Evolutionary conservation across 2,329 filamentous ascomycete species (phyloP), one percentile per base, ranked within the genome.

Genomic region (Daldinia sp.): DNA sequence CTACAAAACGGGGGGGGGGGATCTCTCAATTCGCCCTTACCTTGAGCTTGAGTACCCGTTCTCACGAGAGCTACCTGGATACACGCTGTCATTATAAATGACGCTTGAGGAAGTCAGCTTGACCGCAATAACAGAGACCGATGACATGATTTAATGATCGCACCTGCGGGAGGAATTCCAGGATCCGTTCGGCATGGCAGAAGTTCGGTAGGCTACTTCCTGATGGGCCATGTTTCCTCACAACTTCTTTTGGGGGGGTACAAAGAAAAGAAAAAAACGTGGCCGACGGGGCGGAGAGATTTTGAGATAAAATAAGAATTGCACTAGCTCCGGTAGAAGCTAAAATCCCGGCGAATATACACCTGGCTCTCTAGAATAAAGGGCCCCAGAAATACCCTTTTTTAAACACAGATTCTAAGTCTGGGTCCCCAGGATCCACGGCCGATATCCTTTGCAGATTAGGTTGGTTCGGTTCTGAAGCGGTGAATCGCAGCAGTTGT

Each of bases 81-180:
- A 72, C 39, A 70, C 53, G 47, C 58, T 66, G 64, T 75, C 73
- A 71, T 72, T 68, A 67, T 71, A 75, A 29, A 70, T 69, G 66
- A 72, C 63, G 63, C 73, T 75, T 70, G 63, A 57, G 64, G 56
- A 68, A 67, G 71, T 76, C 65, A 75, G 74, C 63, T 64, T 52
- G 53, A 63, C 66, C 62, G 61, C 61, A 69, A 66, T 47, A 58
- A 52, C 47, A 61, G 47, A 54, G 51, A 59, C 64, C 63, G 53
- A 62, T 58, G 61, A 64, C 59, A 60, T 67, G 61, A 54, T 68
- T 64, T 61, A 66, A 69, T 70, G 61, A 73, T 76, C 82, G 80
- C 80, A 86, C 83, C 82, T 86, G 77, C 80, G 82, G 68, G 80
- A 77, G 67, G 81, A 73, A 67, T 80, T 79, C 83, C 83, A 85